Evolutionary conservation across 2,329 filamentous ascomycete genomes (phyloP).

Genomic region (Cordyceps javanica): DNA sequence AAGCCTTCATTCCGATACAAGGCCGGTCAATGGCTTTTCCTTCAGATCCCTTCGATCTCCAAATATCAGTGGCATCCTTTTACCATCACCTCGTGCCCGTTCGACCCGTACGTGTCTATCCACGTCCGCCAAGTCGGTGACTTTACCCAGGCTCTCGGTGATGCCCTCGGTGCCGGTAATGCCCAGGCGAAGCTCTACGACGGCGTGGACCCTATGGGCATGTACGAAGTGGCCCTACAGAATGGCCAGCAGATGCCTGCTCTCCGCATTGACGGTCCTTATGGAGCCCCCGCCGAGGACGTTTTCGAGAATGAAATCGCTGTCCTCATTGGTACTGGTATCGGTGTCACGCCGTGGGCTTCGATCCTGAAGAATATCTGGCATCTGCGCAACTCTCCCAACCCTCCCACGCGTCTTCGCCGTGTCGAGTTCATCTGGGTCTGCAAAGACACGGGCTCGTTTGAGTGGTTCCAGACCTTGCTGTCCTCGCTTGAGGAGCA

Average conservation of each 20-base stretch:
- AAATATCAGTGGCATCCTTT: conserved; percentile 96
- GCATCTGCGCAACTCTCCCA: conserved; percentile 85
- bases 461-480: conserved; percentile 98
- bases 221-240: conserved; percentile 95
- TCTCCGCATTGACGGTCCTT: conserved; percentile 89
- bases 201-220: conserved; percentile 82
- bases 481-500: conserved; percentile 87
- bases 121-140: conserved; percentile 96
- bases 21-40: conserved; percentile 95
- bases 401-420: conserved; percentile 81
- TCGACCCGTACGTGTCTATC: conserved; percentile 88
- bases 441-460: conserved; percentile 89
- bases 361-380: conserved; percentile 95
- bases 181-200: conserved; percentile 88
- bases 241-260: conserved; percentile 89
- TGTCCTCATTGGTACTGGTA: conserved; percentile 78
- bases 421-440: conserved; percentile 99
- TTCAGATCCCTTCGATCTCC: conserved; percentile 86
- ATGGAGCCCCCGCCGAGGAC: conserved; percentile 93
- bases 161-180: conserved; percentile 84
- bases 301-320: conserved; percentile 92
- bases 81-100: conserved; percentile 96
- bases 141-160: conserved; percentile 89
- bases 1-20: conserved; percentile 98
- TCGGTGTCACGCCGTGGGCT: conserved; percentile 82